Conservation (phyloP, 768 basidiomycete genomes). For the Agrocybe pediades region DNA sequence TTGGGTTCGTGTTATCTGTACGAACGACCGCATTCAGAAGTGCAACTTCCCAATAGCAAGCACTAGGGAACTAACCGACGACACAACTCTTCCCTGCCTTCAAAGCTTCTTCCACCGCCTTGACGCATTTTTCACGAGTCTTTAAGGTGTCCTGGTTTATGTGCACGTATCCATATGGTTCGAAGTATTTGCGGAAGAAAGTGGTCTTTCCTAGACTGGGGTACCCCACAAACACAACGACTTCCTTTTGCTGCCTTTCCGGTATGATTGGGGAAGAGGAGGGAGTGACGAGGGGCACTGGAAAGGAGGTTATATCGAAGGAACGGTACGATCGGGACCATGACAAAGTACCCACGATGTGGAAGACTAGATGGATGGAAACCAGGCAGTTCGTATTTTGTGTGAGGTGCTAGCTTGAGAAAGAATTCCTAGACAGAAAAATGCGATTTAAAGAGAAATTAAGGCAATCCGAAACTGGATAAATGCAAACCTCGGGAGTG, state of each 20-base stretch:
- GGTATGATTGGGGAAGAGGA: slow-evolving; percentile 53
- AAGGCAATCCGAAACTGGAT: neutral
- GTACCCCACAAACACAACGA: slow-evolving; percentile 54
- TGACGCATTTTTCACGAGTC: slow-evolving; percentile 76
- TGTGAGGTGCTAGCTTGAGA: slow-evolving; percentile 48
- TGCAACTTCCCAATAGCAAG: neutral
- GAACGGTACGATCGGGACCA: neutral
- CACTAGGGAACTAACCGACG: slow-evolving; percentile 53
- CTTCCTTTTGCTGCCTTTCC: slow-evolving; percentile 34
- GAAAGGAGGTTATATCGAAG: neutral
- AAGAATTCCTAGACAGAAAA: slow-evolving; percentile 74
- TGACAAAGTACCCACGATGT: slow-evolving; percentile 27
- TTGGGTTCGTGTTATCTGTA: slow-evolving; percentile 93
- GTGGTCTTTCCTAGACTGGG: slow-evolving; percentile 77
- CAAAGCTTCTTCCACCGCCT: slow-evolving; percentile 57
- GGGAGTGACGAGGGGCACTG: slow-evolving; percentile 54
- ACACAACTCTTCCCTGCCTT: slow-evolving; percentile 66
- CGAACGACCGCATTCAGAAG: neutral
- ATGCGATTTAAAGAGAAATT: neutral
- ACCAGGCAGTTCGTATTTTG: slow-evolving; percentile 56
- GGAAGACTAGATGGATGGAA: slow-evolving; percentile 61
- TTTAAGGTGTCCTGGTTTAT: slow-evolving; percentile 86
- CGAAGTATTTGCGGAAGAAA: slow-evolving; percentile 74
- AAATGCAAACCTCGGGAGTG: slow-evolving; percentile 74
- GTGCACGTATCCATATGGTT: slow-evolving; percentile 68